Percentiles rank a stretch among this genome's conserved stretches.
Evolutionary conservation across 2,329 filamentous ascomycete genomes (phyloP).

Genomic region (Calonectria pauciramosa): DNA sequence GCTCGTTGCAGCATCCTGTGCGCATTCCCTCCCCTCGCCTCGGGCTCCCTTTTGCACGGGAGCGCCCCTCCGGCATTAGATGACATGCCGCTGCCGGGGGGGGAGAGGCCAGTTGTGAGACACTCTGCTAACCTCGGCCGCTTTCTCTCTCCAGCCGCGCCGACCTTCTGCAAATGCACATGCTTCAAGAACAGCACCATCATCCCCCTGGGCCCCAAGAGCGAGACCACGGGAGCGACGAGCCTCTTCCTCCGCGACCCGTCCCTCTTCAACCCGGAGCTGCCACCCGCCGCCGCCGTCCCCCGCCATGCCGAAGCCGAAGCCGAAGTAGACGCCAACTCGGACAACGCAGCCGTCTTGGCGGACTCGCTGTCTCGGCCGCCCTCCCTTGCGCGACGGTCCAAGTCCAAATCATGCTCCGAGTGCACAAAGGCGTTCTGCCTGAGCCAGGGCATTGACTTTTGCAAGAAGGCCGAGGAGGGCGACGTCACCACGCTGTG

Average conservation of each 20-base stretch:
- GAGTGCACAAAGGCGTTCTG: constrained; percentile 77
- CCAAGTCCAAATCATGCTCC: constrained; percentile 64
- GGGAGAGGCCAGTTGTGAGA: background rate
- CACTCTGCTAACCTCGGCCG: constrained; percentile 37
- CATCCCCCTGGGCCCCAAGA: constrained; percentile 69
- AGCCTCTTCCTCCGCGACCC: constrained; percentile 40
- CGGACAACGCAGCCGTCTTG: background rate
- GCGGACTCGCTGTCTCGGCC: constrained; percentile 11
- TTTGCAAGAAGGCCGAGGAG: constrained; percentile 73
- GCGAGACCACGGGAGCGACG: constrained; percentile 45
- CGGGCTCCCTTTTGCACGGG: background rate
- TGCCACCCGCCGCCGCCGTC: constrained; percentile 30
- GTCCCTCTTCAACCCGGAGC: constrained; percentile 38
- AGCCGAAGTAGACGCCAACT: background rate
- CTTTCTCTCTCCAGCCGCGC: constrained; percentile 61
- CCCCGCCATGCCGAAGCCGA: constrained; percentile 19
- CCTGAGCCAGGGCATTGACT: constrained; percentile 70
- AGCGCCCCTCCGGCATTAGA: background rate
- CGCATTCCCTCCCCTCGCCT: constrained; percentile 35
- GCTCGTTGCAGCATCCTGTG: constrained; percentile 59
- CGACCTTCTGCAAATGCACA: constrained; percentile 78
- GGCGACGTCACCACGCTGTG: constrained; percentile 74
- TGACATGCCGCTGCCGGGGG: background rate
- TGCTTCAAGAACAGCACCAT: constrained; percentile 79
- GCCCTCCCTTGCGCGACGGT: constrained; percentile 45